Evolutionary conservation across 2,329 filamentous ascomycete species (phyloP), one percentile per base, ranked within the genome.

Genomic region (Orbilia oligospora): DNA sequence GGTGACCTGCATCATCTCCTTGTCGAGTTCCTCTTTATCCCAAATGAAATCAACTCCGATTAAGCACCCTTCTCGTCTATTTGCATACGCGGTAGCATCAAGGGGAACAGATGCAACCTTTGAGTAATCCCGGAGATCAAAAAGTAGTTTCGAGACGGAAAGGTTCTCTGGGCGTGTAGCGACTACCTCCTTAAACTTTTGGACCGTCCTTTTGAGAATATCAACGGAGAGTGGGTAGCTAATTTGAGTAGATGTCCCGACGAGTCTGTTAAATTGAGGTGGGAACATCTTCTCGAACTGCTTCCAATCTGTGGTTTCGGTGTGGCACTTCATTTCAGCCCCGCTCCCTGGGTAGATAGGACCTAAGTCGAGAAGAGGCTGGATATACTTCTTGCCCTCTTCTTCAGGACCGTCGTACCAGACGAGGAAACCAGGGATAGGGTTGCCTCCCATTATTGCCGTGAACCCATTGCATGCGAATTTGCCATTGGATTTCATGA

Each of bases 351-450:
- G 63, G 12, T 48, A 30, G 4, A 78, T 49, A 2, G 75, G 75
- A 4, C 48, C 75, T 0, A 78, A 53, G 18, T 78, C 68, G 1
- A 64, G 24, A 5, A 78, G 27, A 14, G 75, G 75, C 44, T 78
- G 20, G 20, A 69, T 24, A 16, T 36, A 71, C 16, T 64, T 67
- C 36, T 72, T 58, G 22, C 36, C 75, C 27, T 78, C 63, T 64
- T 78, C 75, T n/a, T 78, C 75, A 0, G 75, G 61, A 24, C 75
- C 75, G 16, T 78, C 75, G 16, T 78, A 78, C 36, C 61, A 78
- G 4, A 69, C 18, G 9, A 67, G n/a, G 63, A 78, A 78, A 4
- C 51, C 75, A n/a, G 75, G 75, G 18, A 69, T 46, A 16, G 56
- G 10, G 10, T 48, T 36, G n/a, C 63, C 63, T 30, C 48, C 75